phyloP scores from a whole-genome alignment of 2,329 filamentous ascomycete species.

The Colletotrichum spinosum region DNA sequence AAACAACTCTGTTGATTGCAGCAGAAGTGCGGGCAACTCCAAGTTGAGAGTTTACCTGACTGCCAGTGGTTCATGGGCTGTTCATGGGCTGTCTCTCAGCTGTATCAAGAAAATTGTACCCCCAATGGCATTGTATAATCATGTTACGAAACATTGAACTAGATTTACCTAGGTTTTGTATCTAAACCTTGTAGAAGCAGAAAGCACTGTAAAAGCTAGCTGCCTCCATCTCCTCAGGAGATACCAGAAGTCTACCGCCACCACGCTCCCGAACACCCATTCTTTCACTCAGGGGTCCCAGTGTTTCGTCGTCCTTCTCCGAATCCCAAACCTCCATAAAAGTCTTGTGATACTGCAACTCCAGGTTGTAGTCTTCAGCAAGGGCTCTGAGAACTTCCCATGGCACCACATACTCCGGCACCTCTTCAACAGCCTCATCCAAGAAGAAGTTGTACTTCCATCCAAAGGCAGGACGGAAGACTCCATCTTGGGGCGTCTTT shows the following conservation, averaged over 20 bases:
- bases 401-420: slow-evolving; percentile 97
- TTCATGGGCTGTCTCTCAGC: not conserved
- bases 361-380: slow-evolving; percentile 96
- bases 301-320: slow-evolving; percentile 84
- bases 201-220: slow-evolving; percentile 93
- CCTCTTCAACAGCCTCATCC: slow-evolving; percentile 94
- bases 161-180: too few species aligned
- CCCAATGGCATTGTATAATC: too few species aligned
- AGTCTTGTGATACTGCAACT: slow-evolving; percentile 91
- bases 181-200: slow-evolving; percentile 93
- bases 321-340: slow-evolving; percentile 93
- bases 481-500: slow-evolving; percentile 83
- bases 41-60: too few species aligned
- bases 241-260: slow-evolving; percentile 76
- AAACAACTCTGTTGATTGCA: too few species aligned
- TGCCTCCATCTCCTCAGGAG: slow-evolving; percentile 91
- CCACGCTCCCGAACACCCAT: slow-evolving; percentile 89
- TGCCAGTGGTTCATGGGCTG: too few species aligned
- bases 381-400: slow-evolving; percentile 98
- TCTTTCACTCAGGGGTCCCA: slow-evolving; percentile 90
- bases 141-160: too few species aligned
- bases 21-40: too few species aligned
- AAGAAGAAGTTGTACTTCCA: slow-evolving; percentile 99
- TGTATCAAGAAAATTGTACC: not conserved
- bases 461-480: slow-evolving; percentile 94